Percentiles rank a stretch among this genome's conserved stretches.
phyloP scores from a whole-genome alignment of 352 stramenopile genomes.

The Globisporangium sylvaticum region DNA sequence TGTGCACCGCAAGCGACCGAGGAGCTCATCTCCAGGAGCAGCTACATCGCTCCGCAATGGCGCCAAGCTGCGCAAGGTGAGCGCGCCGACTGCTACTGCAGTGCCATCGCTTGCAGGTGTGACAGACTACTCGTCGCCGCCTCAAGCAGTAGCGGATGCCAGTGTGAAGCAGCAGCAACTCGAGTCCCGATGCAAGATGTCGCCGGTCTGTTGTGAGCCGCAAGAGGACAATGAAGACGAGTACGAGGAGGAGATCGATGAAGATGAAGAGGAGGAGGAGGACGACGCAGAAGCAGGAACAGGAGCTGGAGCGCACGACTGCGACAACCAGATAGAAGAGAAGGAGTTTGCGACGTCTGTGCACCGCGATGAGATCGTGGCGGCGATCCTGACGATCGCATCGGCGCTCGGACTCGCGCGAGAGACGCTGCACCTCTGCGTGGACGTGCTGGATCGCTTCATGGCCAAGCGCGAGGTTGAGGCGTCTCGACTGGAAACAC shows the following conservation, averaged over 20 bases:
- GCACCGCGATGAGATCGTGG: slow-evolving; percentile 64
- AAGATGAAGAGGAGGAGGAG: background rate
- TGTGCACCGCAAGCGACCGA: slow-evolving; percentile 14
- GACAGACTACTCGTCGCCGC: background rate
- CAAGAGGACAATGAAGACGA: background rate
- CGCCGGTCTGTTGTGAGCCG: background rate
- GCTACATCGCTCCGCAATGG: background rate
- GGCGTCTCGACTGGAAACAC: slow-evolving; percentile 33
- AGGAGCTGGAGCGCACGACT: background rate
- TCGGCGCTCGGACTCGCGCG: slow-evolving; percentile 50
- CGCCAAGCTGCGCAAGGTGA: slow-evolving; percentile 3
- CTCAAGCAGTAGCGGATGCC: background rate
- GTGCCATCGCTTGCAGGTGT: too few relatives aligned
- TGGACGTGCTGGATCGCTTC: slow-evolving; percentile 55
- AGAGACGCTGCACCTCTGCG: slow-evolving; percentile 59
- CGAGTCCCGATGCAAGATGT: slow-evolving; percentile 1
- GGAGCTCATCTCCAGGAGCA: slow-evolving; percentile 1
- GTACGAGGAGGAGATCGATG: background rate
- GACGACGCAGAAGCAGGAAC: background rate
- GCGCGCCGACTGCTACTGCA: background rate
- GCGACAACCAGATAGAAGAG: slow-evolving; percentile 9
- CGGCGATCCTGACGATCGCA: slow-evolving; percentile 59
- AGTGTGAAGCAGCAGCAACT: background rate
- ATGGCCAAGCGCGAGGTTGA: slow-evolving; percentile 23
- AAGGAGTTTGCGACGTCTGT: slow-evolving; percentile 23